Evolutionary conservation across 257 asterid species (phyloP), one percentile per base, ranked within the genome.

Genomic region (Linderniella brevidens): DNA sequence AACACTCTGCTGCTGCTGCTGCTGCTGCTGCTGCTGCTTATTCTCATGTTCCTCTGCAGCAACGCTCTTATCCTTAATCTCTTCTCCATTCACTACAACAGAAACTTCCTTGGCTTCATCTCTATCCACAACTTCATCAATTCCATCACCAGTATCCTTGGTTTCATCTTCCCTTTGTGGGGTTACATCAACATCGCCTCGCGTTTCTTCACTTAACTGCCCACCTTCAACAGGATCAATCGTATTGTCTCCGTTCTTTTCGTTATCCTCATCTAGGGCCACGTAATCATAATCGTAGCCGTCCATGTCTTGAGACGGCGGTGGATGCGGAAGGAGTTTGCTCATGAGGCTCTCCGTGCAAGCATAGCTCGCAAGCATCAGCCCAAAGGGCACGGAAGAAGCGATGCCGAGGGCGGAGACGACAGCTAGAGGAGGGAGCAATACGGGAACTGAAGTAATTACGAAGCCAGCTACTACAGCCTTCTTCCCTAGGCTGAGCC

Each of bases 321-420:
- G 15, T 0, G 74, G 68, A 6, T 58, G 35, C 1, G 74, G 69
- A 29, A 81, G 75, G 53, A 83, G 63, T 17, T 65, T 77, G 69
- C 66, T 68, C 88, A 87, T 78, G 52, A 87, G 69, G 58, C 71
- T 76, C 64, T 77, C 69, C 8, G 82, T 70, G 64, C 74, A 68
- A 8, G 80, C 66, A 64, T 80, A 82, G 62, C 86, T 59, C n/a
- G 78, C 88, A 4, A 60, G 66, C 3, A 66, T 61, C 54, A 80
- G 54, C 9, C 86, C 97, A 49, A 60, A 70, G 0, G 95, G 95
- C 11, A 87, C 53, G 17, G 83, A 71, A 17, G 51, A 47, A 0
- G 75, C 79, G 0, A 80, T 55, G 1, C 92, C 93, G 20, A 87
- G 59, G 0, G 78, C 77, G 17, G 92, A 73, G 11, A 74, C 57